These are phyloP conservation scores for Aegilops bicornis DNA, from an alignment of 176 grass and related monocot species.

Conservation along the genomic window DNA sequence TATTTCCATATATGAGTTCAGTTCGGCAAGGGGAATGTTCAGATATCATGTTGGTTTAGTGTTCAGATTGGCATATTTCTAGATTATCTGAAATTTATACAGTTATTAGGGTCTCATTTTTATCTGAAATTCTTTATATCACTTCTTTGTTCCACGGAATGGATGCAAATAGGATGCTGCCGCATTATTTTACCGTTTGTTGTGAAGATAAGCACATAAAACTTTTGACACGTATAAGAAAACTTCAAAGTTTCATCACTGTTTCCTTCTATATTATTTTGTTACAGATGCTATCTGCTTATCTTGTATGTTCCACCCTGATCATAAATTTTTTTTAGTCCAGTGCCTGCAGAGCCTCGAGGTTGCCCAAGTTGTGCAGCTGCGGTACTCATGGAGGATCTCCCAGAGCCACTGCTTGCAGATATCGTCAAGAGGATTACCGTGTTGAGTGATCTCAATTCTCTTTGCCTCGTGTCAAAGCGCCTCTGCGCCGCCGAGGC, in stretches of 20 bases:
- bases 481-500: constrained; percentile 34
- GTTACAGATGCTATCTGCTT: no score
- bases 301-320: no score
- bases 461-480: constrained; percentile 53
- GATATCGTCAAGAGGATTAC: constrained; percentile 59
- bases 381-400: constrained; percentile 49
- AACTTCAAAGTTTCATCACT: no score
- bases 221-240: not conserved
- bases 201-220: not conserved
- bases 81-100: not conserved
- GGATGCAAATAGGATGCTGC: no score
- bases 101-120: not conserved
- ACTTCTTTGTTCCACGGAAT: not conserved
- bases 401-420: constrained; percentile 57
- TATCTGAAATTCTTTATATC: not conserved
- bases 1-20: not conserved
- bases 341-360: not conserved
- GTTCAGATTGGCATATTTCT: not conserved
- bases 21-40: not conserved
- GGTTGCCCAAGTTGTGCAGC: not conserved
- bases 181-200: not conserved
- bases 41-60: not conserved
- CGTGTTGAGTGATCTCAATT: constrained; percentile 46
- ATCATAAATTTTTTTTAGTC: not conserved
- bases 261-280: no score